Conservation (phyloP, 2,329 filamentous ascomycete genomes). For the Alternaria atra region DNA sequence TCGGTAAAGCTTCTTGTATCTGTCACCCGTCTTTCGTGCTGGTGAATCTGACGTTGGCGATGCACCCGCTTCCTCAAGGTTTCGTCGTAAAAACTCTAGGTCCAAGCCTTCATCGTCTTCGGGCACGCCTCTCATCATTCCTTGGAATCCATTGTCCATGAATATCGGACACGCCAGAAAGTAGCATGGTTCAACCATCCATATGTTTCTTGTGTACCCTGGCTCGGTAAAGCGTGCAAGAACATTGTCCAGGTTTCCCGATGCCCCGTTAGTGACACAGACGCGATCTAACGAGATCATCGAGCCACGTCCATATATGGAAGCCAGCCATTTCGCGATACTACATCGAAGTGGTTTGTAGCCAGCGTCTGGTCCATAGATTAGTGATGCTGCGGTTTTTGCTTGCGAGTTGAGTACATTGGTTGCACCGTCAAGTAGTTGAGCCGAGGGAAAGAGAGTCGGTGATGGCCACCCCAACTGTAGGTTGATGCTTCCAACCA, state of each 20-base stretch:
- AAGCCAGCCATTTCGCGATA: constrained; percentile 72
- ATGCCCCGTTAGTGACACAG: constrained; percentile 81
- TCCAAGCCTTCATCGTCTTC: constrained; percentile 80
- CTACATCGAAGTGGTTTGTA: constrained; percentile 72
- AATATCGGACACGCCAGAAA: constrained; percentile 80
- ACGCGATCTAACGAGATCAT: constrained; percentile 65
- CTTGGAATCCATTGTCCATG: constrained; percentile 76
- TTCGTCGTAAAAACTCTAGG: constrained; percentile 63
- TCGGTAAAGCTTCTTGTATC: constrained; percentile 76
- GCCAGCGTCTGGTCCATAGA: constrained; percentile 80
- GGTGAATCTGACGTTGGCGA: constrained; percentile 40
- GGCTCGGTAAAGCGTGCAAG: background rate
- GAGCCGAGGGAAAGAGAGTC: constrained; percentile 68
- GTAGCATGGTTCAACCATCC: constrained; percentile 81
- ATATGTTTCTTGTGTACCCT: constrained; percentile 69
- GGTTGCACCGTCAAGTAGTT: constrained; percentile 66
- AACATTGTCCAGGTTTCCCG: constrained; percentile 33
- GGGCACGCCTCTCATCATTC: constrained; percentile 70
- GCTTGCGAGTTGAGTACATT: constrained; percentile 66
- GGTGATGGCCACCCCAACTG: constrained; percentile 72
- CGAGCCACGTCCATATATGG: constrained; percentile 62
- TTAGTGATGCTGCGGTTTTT: constrained; percentile 67
- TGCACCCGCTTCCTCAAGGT: constrained; percentile 57
- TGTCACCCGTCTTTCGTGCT: constrained; percentile 63
- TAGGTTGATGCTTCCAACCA: constrained; percentile 64